phyloP scores from a whole-genome alignment of 306 rosid genomes.

The Trifolium pratense region DNA sequence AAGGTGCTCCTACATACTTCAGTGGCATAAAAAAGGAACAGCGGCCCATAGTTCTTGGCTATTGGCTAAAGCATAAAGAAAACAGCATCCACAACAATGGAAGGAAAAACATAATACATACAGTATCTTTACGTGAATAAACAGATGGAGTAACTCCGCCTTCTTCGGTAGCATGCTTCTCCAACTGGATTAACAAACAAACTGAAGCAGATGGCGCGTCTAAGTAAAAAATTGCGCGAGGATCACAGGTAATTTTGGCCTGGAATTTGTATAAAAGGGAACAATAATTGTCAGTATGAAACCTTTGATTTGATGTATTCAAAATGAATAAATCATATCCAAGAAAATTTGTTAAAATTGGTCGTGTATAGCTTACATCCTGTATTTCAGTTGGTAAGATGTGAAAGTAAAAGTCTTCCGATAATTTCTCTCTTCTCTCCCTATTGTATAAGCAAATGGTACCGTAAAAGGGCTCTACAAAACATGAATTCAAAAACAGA shows the following conservation, averaged over 20 bases:
- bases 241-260: slow-evolving; percentile 64
- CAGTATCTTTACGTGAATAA: slow-evolving; percentile 96
- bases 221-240: slow-evolving; percentile 80
- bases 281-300: slow-evolving; percentile 31
- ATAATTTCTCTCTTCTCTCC: slow-evolving; percentile 94
- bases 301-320: slow-evolving; percentile 14
- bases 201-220: slow-evolving; percentile 95
- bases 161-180: slow-evolving; percentile 96
- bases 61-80: slow-evolving; percentile 25
- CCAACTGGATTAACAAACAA: slow-evolving; percentile 94
- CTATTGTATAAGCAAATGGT: slow-evolving; percentile 97
- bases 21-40: not conserved
- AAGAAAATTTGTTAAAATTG: slow-evolving; percentile 16
- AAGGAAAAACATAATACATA: slow-evolving; percentile 51
- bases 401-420: slow-evolving; percentile 89
- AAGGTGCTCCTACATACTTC: slow-evolving; percentile 23
- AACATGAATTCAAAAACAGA: slow-evolving; percentile 44
- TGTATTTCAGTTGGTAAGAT: slow-evolving; percentile 71
- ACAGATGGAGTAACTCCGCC: slow-evolving; percentile 93
- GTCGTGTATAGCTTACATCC: slow-evolving; percentile 64
- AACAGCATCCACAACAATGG: slow-evolving; percentile 12
- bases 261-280: slow-evolving; percentile 42
- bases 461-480: slow-evolving; percentile 92
- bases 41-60: slow-evolving; percentile 2
- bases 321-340: not conserved